Evolutionary conservation across 1,284 basidiomycete genomes (phyloP).

Genomic region (Sanghuangporus weigelae): DNA sequence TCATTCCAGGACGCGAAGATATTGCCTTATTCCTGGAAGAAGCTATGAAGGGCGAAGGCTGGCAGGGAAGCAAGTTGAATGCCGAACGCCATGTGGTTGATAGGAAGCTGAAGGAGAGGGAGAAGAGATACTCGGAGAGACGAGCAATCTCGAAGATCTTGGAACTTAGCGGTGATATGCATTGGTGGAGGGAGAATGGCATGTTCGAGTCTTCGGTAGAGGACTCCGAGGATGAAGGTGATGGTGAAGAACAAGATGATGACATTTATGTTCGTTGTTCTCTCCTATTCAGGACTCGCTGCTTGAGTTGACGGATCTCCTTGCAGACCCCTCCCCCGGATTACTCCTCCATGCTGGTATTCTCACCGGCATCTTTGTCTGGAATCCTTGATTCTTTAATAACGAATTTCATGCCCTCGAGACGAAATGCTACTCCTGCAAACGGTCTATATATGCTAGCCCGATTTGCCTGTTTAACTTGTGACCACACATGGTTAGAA

Average conservation of each 20-base stretch:
- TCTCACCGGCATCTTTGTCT: constrained; percentile 73
- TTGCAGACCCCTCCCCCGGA: constrained; percentile 63
- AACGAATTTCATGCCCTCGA: constrained; percentile 59
- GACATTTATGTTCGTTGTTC: constrained; percentile 48
- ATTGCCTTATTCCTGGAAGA: constrained; percentile 76
- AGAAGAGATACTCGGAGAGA: constrained; percentile 46
- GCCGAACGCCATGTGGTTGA: constrained; percentile 52
- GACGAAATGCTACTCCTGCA: constrained; percentile 73
- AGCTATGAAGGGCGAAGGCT: constrained; percentile 73
- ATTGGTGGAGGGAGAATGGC: constrained; percentile 60
- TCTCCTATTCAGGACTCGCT: constrained; percentile 1
- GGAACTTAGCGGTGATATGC: constrained; percentile 37
- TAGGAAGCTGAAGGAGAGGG: constrained; percentile 50
- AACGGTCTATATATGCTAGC: constrained; percentile 80
- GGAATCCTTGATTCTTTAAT: constrained; percentile 80
- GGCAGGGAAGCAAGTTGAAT: constrained; percentile 66
- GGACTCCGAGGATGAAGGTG: constrained; percentile 39
- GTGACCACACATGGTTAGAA: constrained; percentile 87
- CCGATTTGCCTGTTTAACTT: constrained; percentile 82
- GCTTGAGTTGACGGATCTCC: constrained; percentile 11
- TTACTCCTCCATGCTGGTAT: constrained; percentile 86
- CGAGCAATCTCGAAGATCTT: constrained; percentile 52
- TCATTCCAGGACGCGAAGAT: constrained; percentile 74
- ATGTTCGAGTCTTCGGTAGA: constrained; percentile 29
- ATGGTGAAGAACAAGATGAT: constrained; percentile 35